Base-by-base conservation (phyloP, 108 stramenopile species). In the Pseudonitzschia pungens region DNA sequence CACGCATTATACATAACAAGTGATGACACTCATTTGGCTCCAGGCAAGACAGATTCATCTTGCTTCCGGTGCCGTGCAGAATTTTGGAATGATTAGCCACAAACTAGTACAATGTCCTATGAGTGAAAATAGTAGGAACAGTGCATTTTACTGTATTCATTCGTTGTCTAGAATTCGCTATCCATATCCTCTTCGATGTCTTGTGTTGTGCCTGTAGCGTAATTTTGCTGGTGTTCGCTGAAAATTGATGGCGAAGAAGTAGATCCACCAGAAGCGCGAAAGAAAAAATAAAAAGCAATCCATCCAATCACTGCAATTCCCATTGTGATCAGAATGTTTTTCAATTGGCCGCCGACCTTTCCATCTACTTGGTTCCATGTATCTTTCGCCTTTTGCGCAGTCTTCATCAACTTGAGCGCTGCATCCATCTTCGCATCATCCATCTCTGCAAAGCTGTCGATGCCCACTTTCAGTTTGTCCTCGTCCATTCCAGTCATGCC, bases 361-460 rank as follows among this genome's bases (percentile, higher is more conserved):
- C 31, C 53, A 73, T 83, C 71, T 43, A 69, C 70, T 40, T 71
- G 57, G 10, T 60, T 69, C 54, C 78, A 92, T 7, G 72, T 12
- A 10, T 74, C 67, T 67, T 82, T 80, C 36, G 82, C 80, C 59
- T 77, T 75, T 67, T 87, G 89, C 4, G 76, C 76, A 7, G 43
- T 64, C 42, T 80, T 75, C 68, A 86, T 83, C 65, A 72, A 53
- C n/a, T 75, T 80, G 50, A 94, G 40, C 31, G 81, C 78, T 44
- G 66, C 33, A n/a, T 89, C 90, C 63, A 94, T 32, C 43, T 89
- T 81, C 26, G 78, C 62, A 51, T 91, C 89, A 48, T 85, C 79
- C 88, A 94, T 87, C 22, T 62, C 56, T 4, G 79, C 78, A 69
- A 94, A 90, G 65, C 73, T 75, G 54, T 91, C 85, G 43, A 94